Base-by-base conservation (phyloP, 2,329 filamentous ascomycete genomes). In the Monilinia laxa region DNA sequence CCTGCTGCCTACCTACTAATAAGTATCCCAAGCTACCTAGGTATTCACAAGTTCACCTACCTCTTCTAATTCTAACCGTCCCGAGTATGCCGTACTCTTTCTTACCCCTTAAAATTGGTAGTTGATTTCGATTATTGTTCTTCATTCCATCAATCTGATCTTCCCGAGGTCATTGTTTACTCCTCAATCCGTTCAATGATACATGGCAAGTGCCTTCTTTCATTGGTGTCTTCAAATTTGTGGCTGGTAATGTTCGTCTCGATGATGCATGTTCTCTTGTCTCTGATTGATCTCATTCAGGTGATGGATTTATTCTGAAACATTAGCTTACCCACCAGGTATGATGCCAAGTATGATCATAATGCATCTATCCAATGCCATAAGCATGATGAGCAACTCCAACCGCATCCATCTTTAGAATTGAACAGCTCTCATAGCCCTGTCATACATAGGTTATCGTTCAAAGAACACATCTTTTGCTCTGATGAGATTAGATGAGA, bases 271-370 rank as follows among this genome's bases (percentile, higher is more conserved):
- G 10, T 49, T 38, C 56, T 20, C 40, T 47, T 25, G 18, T 47
- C 25, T 35, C 56, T 47, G 56, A 49, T 59, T 59, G 56, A 59
- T 49, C 56, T 59, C 3, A 47, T 49, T 23, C 28, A 9, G 40
- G 3, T 49, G 57, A 49, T 49, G 14, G 58, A 60, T 51, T 60
- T 28, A 60, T 60, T 60, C 23, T 38, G 58, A 60, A 60, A 60
- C 58, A 9, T 51, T 60, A 60, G 58, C 58, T 25, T 60, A 38
- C 14, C n/a, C 25, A 25, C 58, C 58, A 51, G 45, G 45, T 38
- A 16, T 42, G 40, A 40, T 40, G 14, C 9, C 12, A 42, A 16
- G 40, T 16, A 51, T 49, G 25, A n/a, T n/a, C n/a, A 49, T 23
- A 23, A 59, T 35, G n/a, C n/a, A n/a, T n/a, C n/a, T n/a, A n/a